Base-by-base conservation (phyloP, 192 early-diverging fungal species). In the Ramicandelaber brevisporus region DNA sequence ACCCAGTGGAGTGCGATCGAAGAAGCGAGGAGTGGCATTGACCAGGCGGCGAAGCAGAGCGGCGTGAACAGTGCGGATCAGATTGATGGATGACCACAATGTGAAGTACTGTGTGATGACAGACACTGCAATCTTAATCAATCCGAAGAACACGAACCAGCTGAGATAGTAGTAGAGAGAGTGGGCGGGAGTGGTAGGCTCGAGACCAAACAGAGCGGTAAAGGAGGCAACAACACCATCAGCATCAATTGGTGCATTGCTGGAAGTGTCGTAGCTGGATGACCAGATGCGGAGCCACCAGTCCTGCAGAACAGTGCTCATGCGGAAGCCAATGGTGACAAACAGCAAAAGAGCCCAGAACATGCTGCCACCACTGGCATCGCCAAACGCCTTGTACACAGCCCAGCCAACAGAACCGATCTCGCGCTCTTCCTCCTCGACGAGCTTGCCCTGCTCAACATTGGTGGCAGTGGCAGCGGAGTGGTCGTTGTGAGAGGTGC, bases 391-490 rank as follows among this genome's bases (percentile, higher is more conserved):
- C 14, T 69, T 42, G 63, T 87, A 99, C 9, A 95, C 71, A 3
- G 42, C 30, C 12, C 48, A 60, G 14, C 57, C 49, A 28, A 96
- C 88, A 28, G 62, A 57, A 0, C 93, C 93, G 5, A 65, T 61
- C 8, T 68, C 74, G 30, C 69, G 63, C 43, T 81, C 73, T 45
- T 98, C 93, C 5, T 79, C 76, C 26, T 68, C 46, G 24, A 82
- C 78, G 23, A 93, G 50, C 38, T 68, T 50, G 11, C 60, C 60
- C 32, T 53, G n/a, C 26, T 26, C 23, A 1, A 31, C 29, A 11
- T 43, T 46, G 27, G 43, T 46, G 10, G 33, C 37, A 5, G 12
- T 23, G 12, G 4, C 5, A 12, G 31, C 5, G 0, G 2, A 19
- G 6, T 12, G 19, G 9, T 12, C 23, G 11, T 26, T 24, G n/a